Conservation (phyloP, 2,329 filamentous ascomycete genomes). For the Colletotrichum spinosum region DNA sequence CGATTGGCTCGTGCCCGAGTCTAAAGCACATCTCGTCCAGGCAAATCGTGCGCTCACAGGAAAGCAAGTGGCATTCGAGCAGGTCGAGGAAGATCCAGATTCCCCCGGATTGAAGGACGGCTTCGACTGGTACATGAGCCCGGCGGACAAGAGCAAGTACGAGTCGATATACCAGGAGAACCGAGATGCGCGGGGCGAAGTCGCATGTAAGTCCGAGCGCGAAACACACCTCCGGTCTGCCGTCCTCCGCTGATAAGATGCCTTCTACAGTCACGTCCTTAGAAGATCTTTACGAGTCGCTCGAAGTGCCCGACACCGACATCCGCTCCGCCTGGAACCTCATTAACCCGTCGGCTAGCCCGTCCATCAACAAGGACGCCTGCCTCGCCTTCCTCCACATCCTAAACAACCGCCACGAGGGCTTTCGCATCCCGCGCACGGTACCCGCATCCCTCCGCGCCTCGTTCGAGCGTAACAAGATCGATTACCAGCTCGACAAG, state of each 20-base stretch:
- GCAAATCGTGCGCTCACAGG: slow-evolving; percentile 83
- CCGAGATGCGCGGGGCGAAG: slow-evolving; percentile 86
- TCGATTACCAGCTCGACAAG: slow-evolving; percentile 93
- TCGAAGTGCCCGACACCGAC: slow-evolving; percentile 81
- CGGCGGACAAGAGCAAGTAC: slow-evolving; percentile 90
- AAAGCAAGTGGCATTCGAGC: slow-evolving; percentile 85
- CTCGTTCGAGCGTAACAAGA: slow-evolving; percentile 94
- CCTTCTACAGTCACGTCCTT: slow-evolving; percentile 75
- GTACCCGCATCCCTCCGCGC: slow-evolving; percentile 92
- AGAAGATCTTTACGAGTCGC: slow-evolving; percentile 85
- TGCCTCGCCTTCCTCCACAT: slow-evolving; percentile 96
- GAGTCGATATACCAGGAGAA: slow-evolving; percentile 97
- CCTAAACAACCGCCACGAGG: slow-evolving; percentile 94
- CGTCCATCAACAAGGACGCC: slow-evolving; percentile 93
- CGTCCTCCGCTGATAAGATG: slow-evolving; percentile 7
- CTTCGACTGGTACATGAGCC: slow-evolving; percentile 99
- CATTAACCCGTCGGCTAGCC: slow-evolving; percentile 87
- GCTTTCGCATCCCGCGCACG: slow-evolving; percentile 90
- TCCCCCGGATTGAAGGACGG: slow-evolving; percentile 89
- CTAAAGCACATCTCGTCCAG: slow-evolving; percentile 90
- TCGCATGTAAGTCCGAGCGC: slow-evolving; percentile 70
- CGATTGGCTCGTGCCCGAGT: slow-evolving; percentile 97
- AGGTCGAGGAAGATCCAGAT: slow-evolving; percentile 85
- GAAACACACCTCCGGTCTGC: neutral
- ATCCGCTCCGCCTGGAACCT: slow-evolving; percentile 96